Base-by-base conservation (phyloP, 1,284 basidiomycete genomes). In the Melampsora abietis-canadensis region DNA sequence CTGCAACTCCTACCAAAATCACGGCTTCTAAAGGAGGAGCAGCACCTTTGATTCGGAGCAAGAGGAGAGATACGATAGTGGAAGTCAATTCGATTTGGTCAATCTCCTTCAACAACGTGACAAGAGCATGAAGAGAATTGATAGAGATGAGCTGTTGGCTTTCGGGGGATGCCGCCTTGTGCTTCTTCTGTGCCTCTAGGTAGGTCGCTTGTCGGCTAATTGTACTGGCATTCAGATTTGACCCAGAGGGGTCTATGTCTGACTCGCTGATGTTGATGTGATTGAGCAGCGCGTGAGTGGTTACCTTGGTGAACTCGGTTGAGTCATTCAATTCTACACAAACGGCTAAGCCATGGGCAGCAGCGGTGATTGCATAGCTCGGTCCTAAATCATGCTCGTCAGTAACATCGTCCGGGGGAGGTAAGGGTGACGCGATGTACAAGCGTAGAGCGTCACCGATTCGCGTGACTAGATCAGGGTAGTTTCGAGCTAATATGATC, bases 1-100 rank as follows among this genome's bases (percentile, higher is more conserved):
- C 92, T 4, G 96, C 92, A 10, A 98, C 85, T 80, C 93, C 94
- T 81, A 90, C 90, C 4, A 94, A 89, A 77, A 97, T 94, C 0
- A 92, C 90, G 34, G 92, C 91, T 82, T 96, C 93, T 4, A 92
- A 89, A 0, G 88, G 87, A 0, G 91, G 88, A 79, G 95, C 92
- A 5, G 91, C 90, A 14, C 88, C 88, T 30, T 90, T 88, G 31
- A 96, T 84, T 30, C 93, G 87, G 83, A 97, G 95, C 30, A 97
- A 84, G 5, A 98, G 84, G 91, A 98, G 94, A 1, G 94, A 94
- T 12, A 92, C 88, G 4, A 74, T 46, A n/a, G 54, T 48, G 30
- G 72, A 67, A 60, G 63, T 74, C 64, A 74, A 66, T 8, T 74
- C 57, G 37, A 51, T 21, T 66, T 57, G 40, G 60, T 74, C 57